Evolutionary conservation across 2,329 filamentous ascomycete genomes (phyloP).

Genomic region (Exophiala spinifera): DNA sequence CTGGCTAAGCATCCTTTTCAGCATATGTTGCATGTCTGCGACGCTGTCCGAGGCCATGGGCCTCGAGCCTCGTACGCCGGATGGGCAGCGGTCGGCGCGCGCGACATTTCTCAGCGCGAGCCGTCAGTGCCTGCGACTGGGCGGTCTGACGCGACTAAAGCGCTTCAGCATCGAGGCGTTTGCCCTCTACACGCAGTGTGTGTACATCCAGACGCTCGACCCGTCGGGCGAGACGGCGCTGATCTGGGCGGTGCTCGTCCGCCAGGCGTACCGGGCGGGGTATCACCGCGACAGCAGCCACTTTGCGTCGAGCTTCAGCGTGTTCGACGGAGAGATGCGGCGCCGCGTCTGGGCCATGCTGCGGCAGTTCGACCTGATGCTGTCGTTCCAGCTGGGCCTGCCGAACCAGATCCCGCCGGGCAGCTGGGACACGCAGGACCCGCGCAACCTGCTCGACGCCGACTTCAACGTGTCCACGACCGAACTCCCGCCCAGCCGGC

Average conservation of each 20-base stretch:
- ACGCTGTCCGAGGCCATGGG: conserved; percentile 15
- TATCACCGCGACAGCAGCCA: conserved; percentile 55
- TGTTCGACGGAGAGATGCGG: conserved; percentile 56
- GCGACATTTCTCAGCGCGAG: conserved; percentile 33
- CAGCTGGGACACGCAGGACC: conserved; percentile 58
- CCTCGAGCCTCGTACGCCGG: conserved; percentile 40
- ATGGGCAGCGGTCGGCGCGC: conserved; percentile 44
- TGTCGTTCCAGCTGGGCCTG: conserved; percentile 63
- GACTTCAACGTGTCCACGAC: conserved; percentile 55
- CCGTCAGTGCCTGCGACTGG: conserved; percentile 55
- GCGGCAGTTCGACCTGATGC: conserved; percentile 58
- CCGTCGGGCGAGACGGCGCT: conserved; percentile 54
- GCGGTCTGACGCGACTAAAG: conserved; percentile 35
- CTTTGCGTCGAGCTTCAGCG: conserved; percentile 49
- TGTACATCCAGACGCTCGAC: conserved; percentile 52
- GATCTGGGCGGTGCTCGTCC: conserved; percentile 53
- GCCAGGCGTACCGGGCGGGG: conserved; percentile 61
- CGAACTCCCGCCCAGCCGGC: conserved; percentile 53
- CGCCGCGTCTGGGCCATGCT: conserved; percentile 42
- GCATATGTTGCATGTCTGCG: conserved; percentile 44
- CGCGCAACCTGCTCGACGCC: conserved; percentile 59
- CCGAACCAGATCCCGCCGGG: conserved; percentile 60
- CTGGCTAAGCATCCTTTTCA: conserved; percentile 53
- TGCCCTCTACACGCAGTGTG: conserved; percentile 49
- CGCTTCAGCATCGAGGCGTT: conserved; percentile 29